A percentile compares a stretch with the other conserved stretches of the same genome.
Conservation (phyloP, 176 grass and related monocot genomes). For the Ananas comosus region DNA sequence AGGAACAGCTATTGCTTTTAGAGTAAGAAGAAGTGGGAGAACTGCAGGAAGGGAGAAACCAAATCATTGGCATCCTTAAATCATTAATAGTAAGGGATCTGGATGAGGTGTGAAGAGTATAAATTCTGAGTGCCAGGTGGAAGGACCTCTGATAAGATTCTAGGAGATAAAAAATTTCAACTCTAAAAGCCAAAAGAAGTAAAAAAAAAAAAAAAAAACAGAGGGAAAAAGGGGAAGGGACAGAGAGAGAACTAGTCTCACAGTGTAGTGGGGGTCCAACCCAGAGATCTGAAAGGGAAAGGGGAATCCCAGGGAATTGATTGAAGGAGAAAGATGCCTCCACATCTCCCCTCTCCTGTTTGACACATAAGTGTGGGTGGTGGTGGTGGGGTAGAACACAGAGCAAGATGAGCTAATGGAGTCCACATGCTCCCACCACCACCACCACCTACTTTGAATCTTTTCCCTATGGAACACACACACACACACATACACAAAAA, state of each 20-base stretch:
- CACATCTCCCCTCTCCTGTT: constrained; percentile 1
- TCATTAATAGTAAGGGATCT: too few relatives aligned
- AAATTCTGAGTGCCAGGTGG: too few relatives aligned
- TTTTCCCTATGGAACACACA: constrained; percentile 11
- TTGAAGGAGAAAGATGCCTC: constrained; percentile 25
- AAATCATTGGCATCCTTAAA: too few relatives aligned
- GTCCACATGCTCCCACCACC: constrained; percentile 11
- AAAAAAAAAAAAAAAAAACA: too few relatives aligned
- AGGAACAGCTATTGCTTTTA: too few relatives aligned
- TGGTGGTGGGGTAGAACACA: not conserved
- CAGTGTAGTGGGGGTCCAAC: constrained; percentile 29
- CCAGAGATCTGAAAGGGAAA: constrained; percentile 33
- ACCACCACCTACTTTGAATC: constrained; percentile 8
- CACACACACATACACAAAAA: not conserved
- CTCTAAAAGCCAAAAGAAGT: too few relatives aligned
- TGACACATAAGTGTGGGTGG: constrained; percentile 11
- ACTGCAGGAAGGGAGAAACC: too few relatives aligned
- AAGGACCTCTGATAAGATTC: too few relatives aligned
- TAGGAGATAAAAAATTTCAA: too few relatives aligned
- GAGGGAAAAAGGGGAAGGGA: not conserved
- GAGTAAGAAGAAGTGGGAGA: too few relatives aligned
- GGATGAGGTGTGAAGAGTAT: too few relatives aligned
- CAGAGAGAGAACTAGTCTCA: constrained; percentile 9
- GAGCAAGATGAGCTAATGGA: not conserved
- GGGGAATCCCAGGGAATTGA: constrained; percentile 29